Evolutionary conservation across 2,329 filamentous ascomycete species (phyloP).

Genomic region (Aspergillus proliferans): DNA sequence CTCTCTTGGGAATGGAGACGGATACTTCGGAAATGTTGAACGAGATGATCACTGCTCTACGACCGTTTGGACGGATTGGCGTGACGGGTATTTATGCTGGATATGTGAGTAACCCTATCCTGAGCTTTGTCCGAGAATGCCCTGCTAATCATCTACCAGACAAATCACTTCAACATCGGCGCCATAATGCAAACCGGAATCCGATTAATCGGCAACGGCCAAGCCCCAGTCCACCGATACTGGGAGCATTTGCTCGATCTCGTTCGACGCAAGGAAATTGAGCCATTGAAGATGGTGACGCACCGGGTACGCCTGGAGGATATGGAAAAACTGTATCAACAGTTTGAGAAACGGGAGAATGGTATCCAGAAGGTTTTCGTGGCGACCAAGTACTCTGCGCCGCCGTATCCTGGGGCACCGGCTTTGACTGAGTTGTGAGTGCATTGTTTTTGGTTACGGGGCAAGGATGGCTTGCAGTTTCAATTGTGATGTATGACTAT

Average conservation of each 20-base stretch:
- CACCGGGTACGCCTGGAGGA: conserved; percentile 72
- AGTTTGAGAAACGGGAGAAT: conserved; percentile 49
- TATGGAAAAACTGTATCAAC: conserved; percentile 59
- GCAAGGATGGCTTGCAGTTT: no score
- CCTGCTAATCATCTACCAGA: conserved; percentile 36
- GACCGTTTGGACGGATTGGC: conserved; percentile 60
- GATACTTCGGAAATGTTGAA: conserved; percentile 66
- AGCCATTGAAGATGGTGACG: conserved; percentile 73
- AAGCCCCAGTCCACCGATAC: conserved; percentile 73
- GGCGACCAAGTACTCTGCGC: conserved; percentile 52
- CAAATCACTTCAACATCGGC: conserved; percentile 78
- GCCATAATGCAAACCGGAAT: conserved; percentile 83
- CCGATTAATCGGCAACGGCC: conserved; percentile 64
- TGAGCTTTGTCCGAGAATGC: not conserved
- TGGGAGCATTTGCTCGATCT: conserved; percentile 69
- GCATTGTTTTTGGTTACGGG: not conserved
- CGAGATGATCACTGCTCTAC: conserved; percentile 47
- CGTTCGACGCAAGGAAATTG: conserved; percentile 62
- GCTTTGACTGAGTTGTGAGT: conserved; percentile 38
- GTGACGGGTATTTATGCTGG: conserved; percentile 67
- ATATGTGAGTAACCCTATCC: conserved; percentile 33
- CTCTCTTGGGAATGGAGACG: conserved; percentile 64
- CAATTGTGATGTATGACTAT: no score
- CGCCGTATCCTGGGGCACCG: conserved; percentile 47
- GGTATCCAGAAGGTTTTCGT: conserved; percentile 79